Evolutionary conservation across 2,329 filamentous ascomycete species (phyloP).

Genomic region (Aquanectria penicillioides): DNA sequence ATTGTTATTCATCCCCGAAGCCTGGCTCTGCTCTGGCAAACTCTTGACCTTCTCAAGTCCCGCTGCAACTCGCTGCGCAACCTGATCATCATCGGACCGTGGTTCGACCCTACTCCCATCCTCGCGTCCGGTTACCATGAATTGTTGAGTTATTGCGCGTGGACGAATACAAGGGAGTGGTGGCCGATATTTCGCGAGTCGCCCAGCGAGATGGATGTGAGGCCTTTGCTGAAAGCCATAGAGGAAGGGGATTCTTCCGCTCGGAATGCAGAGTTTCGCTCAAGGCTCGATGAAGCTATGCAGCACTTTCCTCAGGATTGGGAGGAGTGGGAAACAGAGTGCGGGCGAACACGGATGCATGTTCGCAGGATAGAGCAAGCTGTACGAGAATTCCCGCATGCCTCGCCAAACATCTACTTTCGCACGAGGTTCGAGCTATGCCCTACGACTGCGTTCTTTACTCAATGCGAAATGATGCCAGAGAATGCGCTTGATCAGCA

Average conservation of each 20-base stretch:
- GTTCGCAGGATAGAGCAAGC: not conserved
- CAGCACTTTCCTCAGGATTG: not conserved
- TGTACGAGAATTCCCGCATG: not conserved
- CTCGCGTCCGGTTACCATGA: not conserved
- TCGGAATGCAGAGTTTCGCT: not conserved
- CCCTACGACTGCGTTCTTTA: not conserved
- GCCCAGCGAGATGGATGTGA: not conserved
- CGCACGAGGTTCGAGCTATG: not conserved
- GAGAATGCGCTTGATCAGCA: too few relatives aligned
- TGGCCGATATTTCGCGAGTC: not conserved
- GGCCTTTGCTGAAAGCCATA: not conserved
- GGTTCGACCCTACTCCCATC: not conserved
- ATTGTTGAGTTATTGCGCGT: not conserved
- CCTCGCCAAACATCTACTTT: not conserved
- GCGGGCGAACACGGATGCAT: not conserved
- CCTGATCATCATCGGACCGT: not conserved
- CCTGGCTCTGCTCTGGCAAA: not conserved
- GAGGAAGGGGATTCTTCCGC: not conserved
- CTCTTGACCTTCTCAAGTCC: not conserved
- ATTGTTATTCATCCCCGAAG: not conserved
- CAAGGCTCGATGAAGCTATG: not conserved
- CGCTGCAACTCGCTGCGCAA: not conserved
- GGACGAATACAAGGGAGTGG: not conserved
- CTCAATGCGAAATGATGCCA: too few relatives aligned
- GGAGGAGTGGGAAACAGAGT: not conserved